Conservation (phyloP, 805 yeast genomes). For the Zygosaccharomyces bailii region DNA sequence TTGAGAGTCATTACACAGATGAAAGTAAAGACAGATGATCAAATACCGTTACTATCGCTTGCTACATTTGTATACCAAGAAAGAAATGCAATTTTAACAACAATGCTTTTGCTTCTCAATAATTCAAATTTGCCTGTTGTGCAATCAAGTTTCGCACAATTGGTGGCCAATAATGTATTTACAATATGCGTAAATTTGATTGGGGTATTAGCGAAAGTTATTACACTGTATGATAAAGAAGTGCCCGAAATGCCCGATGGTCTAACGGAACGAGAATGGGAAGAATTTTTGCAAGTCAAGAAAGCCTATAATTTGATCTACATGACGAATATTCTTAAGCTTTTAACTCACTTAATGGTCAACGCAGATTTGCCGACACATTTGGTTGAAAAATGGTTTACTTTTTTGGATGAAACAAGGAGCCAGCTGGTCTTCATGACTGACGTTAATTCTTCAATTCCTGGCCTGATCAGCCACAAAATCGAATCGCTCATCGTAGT, state of each 20-base stretch:
- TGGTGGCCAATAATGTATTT: constrained; percentile 21
- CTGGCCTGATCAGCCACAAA: constrained; percentile 22
- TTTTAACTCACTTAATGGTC: constrained; percentile 41
- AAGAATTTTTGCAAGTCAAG: constrained; percentile 22
- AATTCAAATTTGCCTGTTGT: constrained; percentile 25
- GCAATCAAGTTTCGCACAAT: constrained; percentile 22
- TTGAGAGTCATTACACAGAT: constrained; percentile 47
- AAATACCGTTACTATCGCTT: constrained; percentile 34
- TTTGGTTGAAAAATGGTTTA: constrained; percentile 51
- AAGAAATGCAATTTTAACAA: constrained; percentile 46
- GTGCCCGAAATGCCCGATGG: background rate
- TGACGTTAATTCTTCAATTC: constrained; percentile 12
- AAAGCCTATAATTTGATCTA: constrained; percentile 35
- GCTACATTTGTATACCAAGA: constrained; percentile 46
- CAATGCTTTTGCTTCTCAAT: constrained; percentile 35
- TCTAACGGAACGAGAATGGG: constrained; percentile 12
- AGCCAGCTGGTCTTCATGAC: constrained; percentile 3
- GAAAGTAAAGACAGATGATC: constrained; percentile 36
- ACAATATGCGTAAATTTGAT: constrained; percentile 28
- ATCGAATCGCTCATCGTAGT: constrained; percentile 49
- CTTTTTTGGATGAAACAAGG: constrained; percentile 38
- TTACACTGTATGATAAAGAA: constrained; percentile 8
- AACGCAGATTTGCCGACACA: constrained; percentile 37
- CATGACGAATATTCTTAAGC: constrained; percentile 36
- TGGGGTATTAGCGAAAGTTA: constrained; percentile 9